Evolutionary conservation across 495 filamentous ascomycete species (phyloP), one percentile per base, ranked within the genome.

Genomic region (Xylaria curta): DNA sequence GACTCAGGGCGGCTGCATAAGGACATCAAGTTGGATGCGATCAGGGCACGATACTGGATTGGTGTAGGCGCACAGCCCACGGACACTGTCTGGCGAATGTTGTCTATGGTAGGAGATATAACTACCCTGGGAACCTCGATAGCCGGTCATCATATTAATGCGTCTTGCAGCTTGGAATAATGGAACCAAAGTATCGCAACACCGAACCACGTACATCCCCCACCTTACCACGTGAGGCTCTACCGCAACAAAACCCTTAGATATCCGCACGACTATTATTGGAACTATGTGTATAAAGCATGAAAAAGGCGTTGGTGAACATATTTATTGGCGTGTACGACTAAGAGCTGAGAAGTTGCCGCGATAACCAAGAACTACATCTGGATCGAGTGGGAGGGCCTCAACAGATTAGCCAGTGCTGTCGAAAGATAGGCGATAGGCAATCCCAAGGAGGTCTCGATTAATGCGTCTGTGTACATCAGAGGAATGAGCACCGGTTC

Each of bases 51-150:
- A 81, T 99, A 99, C 83, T 99, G 96, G 96, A 84, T 99, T 17
- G 96, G 96, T 79, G 95, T 98, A 12, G 96, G 96, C 4, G 96
- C 96, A 49, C 96, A 99, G 82, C 95, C 96, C 36, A 94, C 90
- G 74, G 93, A 97, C 74, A 88, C 92, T 4, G 92, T 91, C 36
- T 97, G 94, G 96, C 86, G 94, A 82, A 77, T 99, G 74, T 81
- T 99, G 81, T 85, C 85, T 64, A 89, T 97, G 92, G 96, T 97
- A 85, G 62, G 92, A 65, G 21, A 67, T 33, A 3, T 36, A 60
- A 38, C 7, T 15, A 17, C 28, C 13, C 36, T 17, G 26, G 24
- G 26, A 19, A 24, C 1, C 10, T 15, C 47, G 6, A 17, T 9
- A 4, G 13, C 15, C 10, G 4, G 31, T 3, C 10, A 44, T 15